phyloP scores from a whole-genome alignment of 2,329 filamentous ascomycete genomes.

The Aspergillus cejpii region DNA sequence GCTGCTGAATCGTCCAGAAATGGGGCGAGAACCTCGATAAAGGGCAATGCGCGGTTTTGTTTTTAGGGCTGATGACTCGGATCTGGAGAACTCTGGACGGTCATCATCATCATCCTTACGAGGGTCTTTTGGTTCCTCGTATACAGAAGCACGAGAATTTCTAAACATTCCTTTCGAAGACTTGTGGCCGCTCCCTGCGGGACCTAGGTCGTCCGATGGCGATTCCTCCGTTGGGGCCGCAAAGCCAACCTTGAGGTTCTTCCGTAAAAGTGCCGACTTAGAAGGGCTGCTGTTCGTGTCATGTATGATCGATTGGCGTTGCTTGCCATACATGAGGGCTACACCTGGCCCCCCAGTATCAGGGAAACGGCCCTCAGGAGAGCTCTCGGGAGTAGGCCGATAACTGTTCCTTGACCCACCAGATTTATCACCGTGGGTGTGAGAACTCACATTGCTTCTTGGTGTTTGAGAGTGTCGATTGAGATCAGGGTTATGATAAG shows the following conservation, averaged over 20 bases:
- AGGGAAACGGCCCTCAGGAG: conserved; percentile 8
- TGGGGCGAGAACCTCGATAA: conserved; percentile 38
- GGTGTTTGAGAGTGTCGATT: conserved; percentile 38
- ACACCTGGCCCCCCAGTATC: background rate
- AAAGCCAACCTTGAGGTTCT: conserved; percentile 39
- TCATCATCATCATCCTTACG: conserved; percentile 20
- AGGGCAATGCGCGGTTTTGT: conserved; percentile 60
- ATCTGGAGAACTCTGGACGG: conserved; percentile 24
- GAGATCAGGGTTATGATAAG: conserved; percentile 42
- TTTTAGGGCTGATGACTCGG: conserved; percentile 46
- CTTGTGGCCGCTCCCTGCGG: conserved; percentile 28
- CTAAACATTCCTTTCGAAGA: conserved; percentile 49
- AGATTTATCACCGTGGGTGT: conserved; percentile 34
- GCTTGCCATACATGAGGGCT: background rate
- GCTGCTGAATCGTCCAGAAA: conserved; percentile 41
- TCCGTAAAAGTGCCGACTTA: conserved; percentile 25
- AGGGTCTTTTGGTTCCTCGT: conserved; percentile 69
- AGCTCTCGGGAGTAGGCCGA: conserved; percentile 19
- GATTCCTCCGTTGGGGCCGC: conserved; percentile 29
- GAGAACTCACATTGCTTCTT: conserved; percentile 40
- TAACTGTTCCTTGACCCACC: conserved; percentile 13
- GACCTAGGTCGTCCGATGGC: conserved; percentile 9
- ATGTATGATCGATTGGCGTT: background rate
- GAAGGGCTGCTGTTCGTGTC: conserved; percentile 10
- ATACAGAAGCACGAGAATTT: conserved; percentile 61